These are phyloP conservation scores for Atalantia buxifolia DNA, from an alignment of 345 rosid species.

Conservation along the genomic window DNA sequence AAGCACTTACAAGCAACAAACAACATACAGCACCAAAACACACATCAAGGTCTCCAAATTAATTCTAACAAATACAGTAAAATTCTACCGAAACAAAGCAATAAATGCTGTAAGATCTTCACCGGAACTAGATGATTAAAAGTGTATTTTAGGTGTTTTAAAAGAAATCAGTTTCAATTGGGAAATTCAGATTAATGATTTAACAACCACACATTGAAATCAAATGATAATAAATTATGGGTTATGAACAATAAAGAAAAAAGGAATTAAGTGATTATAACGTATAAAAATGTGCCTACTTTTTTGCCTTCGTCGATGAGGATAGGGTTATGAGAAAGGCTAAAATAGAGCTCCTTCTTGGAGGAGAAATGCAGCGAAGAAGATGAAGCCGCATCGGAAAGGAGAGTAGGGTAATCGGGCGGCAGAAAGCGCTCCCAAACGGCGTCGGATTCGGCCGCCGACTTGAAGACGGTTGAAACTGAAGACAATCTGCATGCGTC, in stretches of 20 bases:
- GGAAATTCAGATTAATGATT: not conserved
- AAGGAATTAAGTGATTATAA: not conserved
- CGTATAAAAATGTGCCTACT: constrained; percentile 26
- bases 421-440: constrained; percentile 68
- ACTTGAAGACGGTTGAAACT: constrained; percentile 44
- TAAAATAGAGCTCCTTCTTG: constrained; percentile 45
- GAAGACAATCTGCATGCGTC: constrained; percentile 44
- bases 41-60: not conserved
- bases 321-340: constrained; percentile 39
- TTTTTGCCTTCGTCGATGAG: constrained; percentile 51
- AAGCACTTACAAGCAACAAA: not conserved
- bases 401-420: constrained; percentile 22
- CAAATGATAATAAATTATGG: no score
- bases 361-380: constrained; percentile 12
- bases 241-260: not conserved
- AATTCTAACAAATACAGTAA: not conserved
- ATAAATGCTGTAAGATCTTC: no score
- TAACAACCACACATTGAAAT: not conserved
- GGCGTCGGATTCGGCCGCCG: constrained; percentile 48
- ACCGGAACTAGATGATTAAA: no score
- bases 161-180: not conserved
- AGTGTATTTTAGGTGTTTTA: no score
- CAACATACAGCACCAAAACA: not conserved
- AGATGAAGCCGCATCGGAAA: constrained; percentile 18
- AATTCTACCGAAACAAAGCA: not conserved